phyloP scores from a whole-genome alignment of 768 basidiomycete genomes.

The Leccinellum luteum region DNA sequence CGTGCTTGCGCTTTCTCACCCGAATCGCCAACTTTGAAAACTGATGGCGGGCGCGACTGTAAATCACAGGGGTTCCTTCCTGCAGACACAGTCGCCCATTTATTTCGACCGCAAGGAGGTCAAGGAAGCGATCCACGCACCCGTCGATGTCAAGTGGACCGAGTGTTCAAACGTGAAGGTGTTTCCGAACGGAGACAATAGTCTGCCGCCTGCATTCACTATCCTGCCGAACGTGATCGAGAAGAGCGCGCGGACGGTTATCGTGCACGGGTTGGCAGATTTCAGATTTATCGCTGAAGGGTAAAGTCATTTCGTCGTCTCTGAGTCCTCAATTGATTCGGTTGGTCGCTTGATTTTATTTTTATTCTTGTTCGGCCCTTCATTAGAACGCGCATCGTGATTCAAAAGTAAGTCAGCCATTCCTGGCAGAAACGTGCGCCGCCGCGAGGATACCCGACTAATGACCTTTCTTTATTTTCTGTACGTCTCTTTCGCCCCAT shows the following conservation, averaged over 20 bases:
- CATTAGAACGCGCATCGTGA: conserved; percentile 45
- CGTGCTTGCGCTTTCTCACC: background rate
- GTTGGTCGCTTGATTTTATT: background rate
- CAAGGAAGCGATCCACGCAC: conserved; percentile 65
- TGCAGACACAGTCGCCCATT: conserved; percentile 54
- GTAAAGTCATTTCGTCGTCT: conserved; percentile 35
- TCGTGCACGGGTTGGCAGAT: conserved; percentile 72
- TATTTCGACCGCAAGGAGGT: conserved; percentile 73
- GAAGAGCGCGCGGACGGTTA: conserved; percentile 65
- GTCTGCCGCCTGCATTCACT: conserved; percentile 58
- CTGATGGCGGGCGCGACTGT: background rate
- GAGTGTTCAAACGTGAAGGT: conserved; percentile 62
- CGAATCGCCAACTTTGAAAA: background rate
- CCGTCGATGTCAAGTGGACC: conserved; percentile 47
- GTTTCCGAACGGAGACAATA: conserved; percentile 58
- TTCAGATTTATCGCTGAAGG: conserved; percentile 74
- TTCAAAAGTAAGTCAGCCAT: conserved; percentile 53
- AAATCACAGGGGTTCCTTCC: conserved; percentile 55
- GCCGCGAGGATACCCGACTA: background rate
- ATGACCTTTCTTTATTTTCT: too few species aligned
- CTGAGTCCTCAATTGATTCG: background rate
- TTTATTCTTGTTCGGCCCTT: background rate
- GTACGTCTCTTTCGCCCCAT: background rate
- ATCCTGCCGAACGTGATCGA: conserved; percentile 76
- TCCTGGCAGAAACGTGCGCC: background rate